Evolutionary conservation across 1,284 basidiomycete species (phyloP).

Genomic region (Flammula alnicola): DNA sequence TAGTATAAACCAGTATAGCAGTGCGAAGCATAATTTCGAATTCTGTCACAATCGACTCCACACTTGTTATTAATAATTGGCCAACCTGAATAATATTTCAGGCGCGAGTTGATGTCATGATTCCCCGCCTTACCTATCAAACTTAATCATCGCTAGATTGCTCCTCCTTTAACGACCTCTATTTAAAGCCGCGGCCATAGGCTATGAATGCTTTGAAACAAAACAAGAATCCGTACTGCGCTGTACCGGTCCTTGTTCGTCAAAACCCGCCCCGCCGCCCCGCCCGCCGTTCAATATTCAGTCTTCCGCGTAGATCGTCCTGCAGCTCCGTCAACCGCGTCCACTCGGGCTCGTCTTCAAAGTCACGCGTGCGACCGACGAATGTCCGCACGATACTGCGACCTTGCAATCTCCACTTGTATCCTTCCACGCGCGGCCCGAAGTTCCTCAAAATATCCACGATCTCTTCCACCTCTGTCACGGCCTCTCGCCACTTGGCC

Average conservation of each 20-base stretch:
- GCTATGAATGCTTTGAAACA: too few species aligned
- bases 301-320: constrained; percentile 51
- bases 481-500: constrained; percentile 71
- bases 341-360: constrained; percentile 90
- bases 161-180: neutral
- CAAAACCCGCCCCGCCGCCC: neutral
- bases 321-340: constrained; percentile 62
- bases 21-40: constrained; percentile 1
- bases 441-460: constrained; percentile 85
- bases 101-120: neutral
- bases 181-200: constrained; percentile 2
- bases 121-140: neutral
- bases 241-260: too few species aligned
- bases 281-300: constrained; percentile 1
- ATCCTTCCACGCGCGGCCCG: constrained; percentile 67
- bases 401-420: constrained; percentile 85
- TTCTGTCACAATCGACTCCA: neutral
- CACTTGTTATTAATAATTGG: neutral
- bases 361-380: constrained; percentile 80
- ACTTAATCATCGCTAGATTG: neutral
- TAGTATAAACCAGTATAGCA: constrained; percentile 2
- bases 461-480: constrained; percentile 80
- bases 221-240: too few species aligned
- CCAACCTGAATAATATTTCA: constrained; percentile 1
- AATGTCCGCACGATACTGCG: constrained; percentile 89